phyloP scores from a whole-genome alignment of 2,329 filamentous ascomycete species.

The Ophiostoma australiae region DNA sequence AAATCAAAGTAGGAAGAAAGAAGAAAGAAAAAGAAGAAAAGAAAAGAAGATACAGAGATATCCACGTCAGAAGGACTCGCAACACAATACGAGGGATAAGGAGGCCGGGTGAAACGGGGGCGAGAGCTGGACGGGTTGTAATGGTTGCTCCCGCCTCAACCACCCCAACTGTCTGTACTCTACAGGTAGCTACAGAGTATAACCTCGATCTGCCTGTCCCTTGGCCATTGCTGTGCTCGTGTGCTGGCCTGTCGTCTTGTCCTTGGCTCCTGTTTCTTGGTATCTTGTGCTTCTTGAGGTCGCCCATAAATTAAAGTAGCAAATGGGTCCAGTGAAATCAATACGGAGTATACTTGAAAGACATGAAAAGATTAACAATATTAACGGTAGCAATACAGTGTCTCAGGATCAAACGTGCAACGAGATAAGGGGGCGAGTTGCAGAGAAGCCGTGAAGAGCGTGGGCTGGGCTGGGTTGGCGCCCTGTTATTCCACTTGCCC shows the following conservation, averaged over 20 bases:
- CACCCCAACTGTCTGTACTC: not conserved
- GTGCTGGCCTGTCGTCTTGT: not conserved
- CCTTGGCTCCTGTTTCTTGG: not conserved
- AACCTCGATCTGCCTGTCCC: not conserved
- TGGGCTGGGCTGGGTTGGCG: not conserved
- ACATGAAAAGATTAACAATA: not conserved
- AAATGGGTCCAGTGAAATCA: not conserved
- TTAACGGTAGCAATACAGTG: not conserved
- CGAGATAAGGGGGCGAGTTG: conserved; percentile 7
- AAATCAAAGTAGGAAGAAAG: no score
- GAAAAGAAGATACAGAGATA: not conserved
- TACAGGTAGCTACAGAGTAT: not conserved
- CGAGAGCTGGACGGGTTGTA: not conserved
- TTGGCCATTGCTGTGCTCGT: not conserved
- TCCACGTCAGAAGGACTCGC: not conserved
- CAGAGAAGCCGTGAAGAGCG: not conserved
- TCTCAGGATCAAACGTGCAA: conserved; percentile 8
- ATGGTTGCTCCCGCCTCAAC: not conserved
- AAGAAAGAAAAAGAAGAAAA: not conserved
- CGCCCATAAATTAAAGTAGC: not conserved
- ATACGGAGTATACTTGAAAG: not conserved
- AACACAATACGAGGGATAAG: not conserved
- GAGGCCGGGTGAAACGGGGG: conserved; percentile 6
- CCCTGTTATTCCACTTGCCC: conserved; percentile 2
- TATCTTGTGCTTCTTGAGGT: not conserved